A percentile compares a stretch with the other conserved stretches of the same genome.
These are phyloP conservation scores for Posidonia oceanica DNA, from an alignment of 116 monocot species.

Conservation along the genomic window DNA sequence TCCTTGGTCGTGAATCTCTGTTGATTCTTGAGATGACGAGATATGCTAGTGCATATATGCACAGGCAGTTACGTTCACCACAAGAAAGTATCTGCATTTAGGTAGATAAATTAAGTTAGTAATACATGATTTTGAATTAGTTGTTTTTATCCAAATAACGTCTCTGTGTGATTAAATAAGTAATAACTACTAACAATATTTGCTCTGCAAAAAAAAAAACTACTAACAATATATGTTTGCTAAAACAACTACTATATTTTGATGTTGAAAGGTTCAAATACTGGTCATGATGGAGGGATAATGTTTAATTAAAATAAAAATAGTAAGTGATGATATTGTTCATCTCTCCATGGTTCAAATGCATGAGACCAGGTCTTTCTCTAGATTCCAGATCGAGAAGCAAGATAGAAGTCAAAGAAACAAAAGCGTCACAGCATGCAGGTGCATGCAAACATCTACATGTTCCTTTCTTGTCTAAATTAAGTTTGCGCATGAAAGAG, in stretches of 20 bases:
- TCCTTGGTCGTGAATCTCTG: neutral
- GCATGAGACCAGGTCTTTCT: neutral
- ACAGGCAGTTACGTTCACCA: slow-evolving; percentile 14
- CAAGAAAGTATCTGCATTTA: slow-evolving; percentile 19
- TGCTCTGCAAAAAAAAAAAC: too few relatives aligned
- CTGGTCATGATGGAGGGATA: too few relatives aligned
- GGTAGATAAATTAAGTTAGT: neutral
- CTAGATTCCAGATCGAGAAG: neutral
- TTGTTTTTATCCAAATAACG: too few relatives aligned
- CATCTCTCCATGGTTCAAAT: neutral
- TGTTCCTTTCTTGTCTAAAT: neutral
- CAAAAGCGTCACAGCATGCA: neutral
- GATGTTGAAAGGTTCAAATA: neutral
- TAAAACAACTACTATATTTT: too few relatives aligned
- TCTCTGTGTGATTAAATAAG: too few relatives aligned
- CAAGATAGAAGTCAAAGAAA: neutral
- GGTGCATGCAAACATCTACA: neutral
- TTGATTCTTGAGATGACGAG: slow-evolving; percentile 2
- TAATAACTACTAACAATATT: too few relatives aligned
- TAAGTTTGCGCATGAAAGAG: neutral
- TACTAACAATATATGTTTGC: too few relatives aligned
- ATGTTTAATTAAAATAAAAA: too few relatives aligned
- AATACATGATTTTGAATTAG: neutral
- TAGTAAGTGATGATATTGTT: too few relatives aligned
- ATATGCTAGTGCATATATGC: slow-evolving; percentile 13